phyloP scores from a whole-genome alignment of 73 alveolate genomes.

The Paramecium pentaurelia region DNA sequence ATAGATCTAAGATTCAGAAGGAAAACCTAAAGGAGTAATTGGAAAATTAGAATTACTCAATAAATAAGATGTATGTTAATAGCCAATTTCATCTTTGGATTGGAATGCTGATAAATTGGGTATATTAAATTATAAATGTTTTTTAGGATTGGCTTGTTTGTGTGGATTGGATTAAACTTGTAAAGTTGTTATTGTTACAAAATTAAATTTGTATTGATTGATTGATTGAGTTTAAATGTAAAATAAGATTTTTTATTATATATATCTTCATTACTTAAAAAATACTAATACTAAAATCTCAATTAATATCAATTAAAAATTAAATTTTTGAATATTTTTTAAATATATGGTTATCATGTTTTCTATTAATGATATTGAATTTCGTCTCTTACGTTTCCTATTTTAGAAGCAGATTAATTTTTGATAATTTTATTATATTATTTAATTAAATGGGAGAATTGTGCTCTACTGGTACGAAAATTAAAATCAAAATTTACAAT shows the following conservation, averaged over 20 bases:
- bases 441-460: neutral
- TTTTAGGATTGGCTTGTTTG: slow-evolving; percentile 89
- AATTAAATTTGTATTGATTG: slow-evolving; percentile 88
- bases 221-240: neutral
- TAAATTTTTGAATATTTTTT: neutral
- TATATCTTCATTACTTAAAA: neutral
- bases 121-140: neutral
- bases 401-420: neutral
- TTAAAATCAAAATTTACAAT: neutral
- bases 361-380: neutral
- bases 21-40: slow-evolving; percentile 92
- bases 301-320: no score
- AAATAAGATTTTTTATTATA: neutral
- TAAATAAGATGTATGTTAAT: slow-evolving; percentile 91
- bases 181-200: slow-evolving; percentile 87
- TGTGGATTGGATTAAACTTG: slow-evolving; percentile 95
- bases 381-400: neutral
- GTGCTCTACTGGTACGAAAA: neutral
- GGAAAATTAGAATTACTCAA: slow-evolving; percentile 95
- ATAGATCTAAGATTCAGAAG: slow-evolving; percentile 93
- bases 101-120: slow-evolving; percentile 96
- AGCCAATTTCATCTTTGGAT: slow-evolving; percentile 97
- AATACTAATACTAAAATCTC: neutral
- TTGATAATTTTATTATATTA: neutral
- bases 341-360: neutral